Base-by-base conservation (phyloP, 2,329 filamentous ascomycete genomes). In the Aspergillus sp. region DNA sequence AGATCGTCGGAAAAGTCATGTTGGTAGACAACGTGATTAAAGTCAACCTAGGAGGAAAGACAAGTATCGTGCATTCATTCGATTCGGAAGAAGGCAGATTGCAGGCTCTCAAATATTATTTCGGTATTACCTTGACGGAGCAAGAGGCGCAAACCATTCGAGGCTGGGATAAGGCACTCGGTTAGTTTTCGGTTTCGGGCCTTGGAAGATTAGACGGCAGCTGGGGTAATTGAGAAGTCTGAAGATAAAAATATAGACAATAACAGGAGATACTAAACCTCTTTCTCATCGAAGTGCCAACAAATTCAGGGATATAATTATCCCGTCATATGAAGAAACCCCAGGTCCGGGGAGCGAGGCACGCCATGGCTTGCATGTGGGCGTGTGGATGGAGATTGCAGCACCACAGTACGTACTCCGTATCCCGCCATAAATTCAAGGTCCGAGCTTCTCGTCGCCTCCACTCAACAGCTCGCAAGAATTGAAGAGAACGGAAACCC, bases 71-170 rank as follows among this genome's bases (percentile, higher is more conserved):
- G 33, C 67, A 75, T 43, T 66, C 73, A 11, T 76, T 79, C 49
- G 64, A 72, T 52, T 76, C 68, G 3, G 77, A 83, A 52, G 67
- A 73, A 31, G 77, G 79, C 27, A 72, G 79, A 35, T 27, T 81
- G n/a, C 58, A 68, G 40, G 79, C 73, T 6, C 63, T 83, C 46
- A 72, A 75, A 49, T 70, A 79, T 53, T 68, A 76, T 52, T 79
- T 82, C 62, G 73, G 70, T 2, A 79, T 83, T 46, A 67, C 65
- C 11, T 17, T 57, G n/a, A 47, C 48, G n/a, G 48, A 52, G 35
- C 12, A 37, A n/a, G 35, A 53, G 35, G 39, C 31, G 8, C n/a
- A 24, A 19, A 39, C 50, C 5, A 54, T 57, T 31, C 31, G n/a
- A 45, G 55, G 55, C 1, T 43, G 40, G 40, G n/a, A 43, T 43